Evolutionary conservation across 139 green algal species (phyloP).

Genomic region (Dunaliella primolecta): DNA sequence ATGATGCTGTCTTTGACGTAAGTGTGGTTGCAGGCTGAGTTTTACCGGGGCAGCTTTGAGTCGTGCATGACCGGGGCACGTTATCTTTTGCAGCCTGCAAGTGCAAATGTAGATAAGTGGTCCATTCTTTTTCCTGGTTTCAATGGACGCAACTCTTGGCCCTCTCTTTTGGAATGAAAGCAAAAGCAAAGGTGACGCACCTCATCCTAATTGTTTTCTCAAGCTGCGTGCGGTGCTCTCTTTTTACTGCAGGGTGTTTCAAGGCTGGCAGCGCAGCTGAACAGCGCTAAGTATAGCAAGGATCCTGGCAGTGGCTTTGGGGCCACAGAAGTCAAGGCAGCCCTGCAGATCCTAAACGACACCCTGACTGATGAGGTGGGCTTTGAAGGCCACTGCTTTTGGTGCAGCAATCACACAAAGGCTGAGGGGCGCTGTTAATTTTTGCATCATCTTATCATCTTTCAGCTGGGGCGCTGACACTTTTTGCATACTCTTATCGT

Average conservation of each 20-base stretch:
- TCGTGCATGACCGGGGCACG: no score
- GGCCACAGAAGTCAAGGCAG: background rate
- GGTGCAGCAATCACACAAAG: no score
- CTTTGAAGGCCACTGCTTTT: background rate
- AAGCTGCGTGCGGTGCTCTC: background rate
- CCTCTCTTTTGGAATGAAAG: background rate
- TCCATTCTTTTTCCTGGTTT: background rate
- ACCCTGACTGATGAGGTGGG: background rate
- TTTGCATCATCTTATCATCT: no score
- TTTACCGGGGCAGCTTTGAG: no score
- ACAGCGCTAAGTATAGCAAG: background rate
- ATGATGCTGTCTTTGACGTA: background rate
- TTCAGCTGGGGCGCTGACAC: no score
- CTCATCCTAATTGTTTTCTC: background rate
- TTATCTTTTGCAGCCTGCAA: no score
- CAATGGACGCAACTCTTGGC: no score
- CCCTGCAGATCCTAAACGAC: background rate
- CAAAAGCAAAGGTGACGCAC: background rate
- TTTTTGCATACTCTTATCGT: no score
- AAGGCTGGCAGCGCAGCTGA: background rate
- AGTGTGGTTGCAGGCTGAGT: no score
- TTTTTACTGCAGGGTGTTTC: background rate
- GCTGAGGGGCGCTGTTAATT: no score
- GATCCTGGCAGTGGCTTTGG: background rate
- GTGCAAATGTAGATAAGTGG: background rate